Evolutionary conservation across 1,139 yeast species (phyloP).

Genomic region (Kazachstania sp.): DNA sequence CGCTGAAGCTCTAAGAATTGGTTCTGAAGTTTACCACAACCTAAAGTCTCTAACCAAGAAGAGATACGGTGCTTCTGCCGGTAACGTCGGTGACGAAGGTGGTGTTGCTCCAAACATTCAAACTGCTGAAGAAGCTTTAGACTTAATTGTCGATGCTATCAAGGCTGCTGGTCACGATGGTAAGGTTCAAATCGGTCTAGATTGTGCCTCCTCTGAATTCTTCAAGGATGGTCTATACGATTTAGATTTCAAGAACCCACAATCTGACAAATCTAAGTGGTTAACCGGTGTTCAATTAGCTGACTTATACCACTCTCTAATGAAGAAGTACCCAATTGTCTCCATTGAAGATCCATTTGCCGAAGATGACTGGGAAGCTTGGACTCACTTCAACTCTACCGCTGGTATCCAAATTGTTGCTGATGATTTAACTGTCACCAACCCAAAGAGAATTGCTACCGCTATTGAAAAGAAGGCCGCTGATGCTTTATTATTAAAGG

Average conservation of each 20-base stretch:
- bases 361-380: conserved; percentile 98
- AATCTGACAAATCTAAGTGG: conserved; percentile 84
- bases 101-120: conserved; percentile 97
- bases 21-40: conserved; percentile 93
- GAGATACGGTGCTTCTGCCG: conserved; percentile 93
- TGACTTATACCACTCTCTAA: conserved; percentile 65
- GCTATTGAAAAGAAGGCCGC: conserved; percentile 95
- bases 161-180: conserved; percentile 90
- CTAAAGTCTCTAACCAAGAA: conserved; percentile 85
- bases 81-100: conserved; percentile 99
- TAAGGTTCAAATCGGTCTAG: conserved; percentile 81
- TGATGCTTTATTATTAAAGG: conserved; percentile 87
- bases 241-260: conserved; percentile 92
- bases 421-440: conserved; percentile 96
- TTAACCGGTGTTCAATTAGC: conserved; percentile 81
- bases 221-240: conserved; percentile 93
- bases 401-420: conserved; percentile 82
- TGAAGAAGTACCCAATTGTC: conserved; percentile 88
- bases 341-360: conserved; percentile 97
- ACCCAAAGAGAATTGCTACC: conserved; percentile 84
- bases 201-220: conserved; percentile 95
- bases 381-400: conserved; percentile 77
- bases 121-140: conserved; percentile 91
- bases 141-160: conserved; percentile 80
- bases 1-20: conserved; percentile 90